A percentile compares a stretch with the other conserved stretches of the same genome.
phyloP scores from a whole-genome alignment of 2,329 filamentous ascomycete species.

The Cladosporium sphaerospermum region DNA sequence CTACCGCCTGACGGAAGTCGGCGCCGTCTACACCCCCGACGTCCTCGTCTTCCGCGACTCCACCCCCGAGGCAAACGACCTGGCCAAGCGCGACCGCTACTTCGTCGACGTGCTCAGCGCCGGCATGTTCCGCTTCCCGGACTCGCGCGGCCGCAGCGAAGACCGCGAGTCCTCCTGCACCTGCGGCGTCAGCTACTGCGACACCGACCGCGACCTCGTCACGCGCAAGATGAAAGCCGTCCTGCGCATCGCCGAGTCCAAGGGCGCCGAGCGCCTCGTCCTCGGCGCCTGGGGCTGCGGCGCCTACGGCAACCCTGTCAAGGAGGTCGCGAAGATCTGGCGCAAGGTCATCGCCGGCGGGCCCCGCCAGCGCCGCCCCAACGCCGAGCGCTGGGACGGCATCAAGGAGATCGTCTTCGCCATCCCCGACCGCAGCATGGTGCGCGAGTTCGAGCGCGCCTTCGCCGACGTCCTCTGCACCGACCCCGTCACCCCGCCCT shows the following conservation, averaged over 20 bases:
- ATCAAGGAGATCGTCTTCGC: slow-evolving; percentile 52
- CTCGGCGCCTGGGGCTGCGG: slow-evolving; percentile 59
- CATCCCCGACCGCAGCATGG: slow-evolving; percentile 46
- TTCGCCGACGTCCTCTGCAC: slow-evolving; percentile 22
- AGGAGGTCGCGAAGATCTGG: slow-evolving; percentile 51
- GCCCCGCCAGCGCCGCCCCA: slow-evolving; percentile 27
- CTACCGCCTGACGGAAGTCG: slow-evolving; percentile 53
- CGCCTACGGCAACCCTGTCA: slow-evolving; percentile 54
- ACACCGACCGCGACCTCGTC: slow-evolving; percentile 43
- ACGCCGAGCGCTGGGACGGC: slow-evolving; percentile 32
- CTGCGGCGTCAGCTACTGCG: slow-evolving; percentile 33
- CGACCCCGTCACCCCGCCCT: slow-evolving; percentile 9
- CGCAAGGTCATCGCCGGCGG: slow-evolving; percentile 31
- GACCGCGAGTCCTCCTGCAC: slow-evolving; percentile 23
- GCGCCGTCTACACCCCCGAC: slow-evolving; percentile 49
- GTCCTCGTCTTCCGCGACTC: slow-evolving; percentile 51
- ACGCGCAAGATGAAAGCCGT: slow-evolving; percentile 51
- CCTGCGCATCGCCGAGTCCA: slow-evolving; percentile 42
- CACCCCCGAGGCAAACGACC: slow-evolving; percentile 28
- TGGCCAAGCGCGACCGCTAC: slow-evolving; percentile 43
- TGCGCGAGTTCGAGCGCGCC: slow-evolving; percentile 43
- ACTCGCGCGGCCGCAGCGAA: slow-evolving; percentile 34
- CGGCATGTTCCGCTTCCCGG: slow-evolving; percentile 53
- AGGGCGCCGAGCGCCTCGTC: slow-evolving; percentile 43
- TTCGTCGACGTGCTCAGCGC: slow-evolving; percentile 52